Percentiles rank a stretch among this genome's conserved stretches.
Evolutionary conservation across 345 rosid species (phyloP).

Genomic region (Syzygium aromaticum): DNA sequence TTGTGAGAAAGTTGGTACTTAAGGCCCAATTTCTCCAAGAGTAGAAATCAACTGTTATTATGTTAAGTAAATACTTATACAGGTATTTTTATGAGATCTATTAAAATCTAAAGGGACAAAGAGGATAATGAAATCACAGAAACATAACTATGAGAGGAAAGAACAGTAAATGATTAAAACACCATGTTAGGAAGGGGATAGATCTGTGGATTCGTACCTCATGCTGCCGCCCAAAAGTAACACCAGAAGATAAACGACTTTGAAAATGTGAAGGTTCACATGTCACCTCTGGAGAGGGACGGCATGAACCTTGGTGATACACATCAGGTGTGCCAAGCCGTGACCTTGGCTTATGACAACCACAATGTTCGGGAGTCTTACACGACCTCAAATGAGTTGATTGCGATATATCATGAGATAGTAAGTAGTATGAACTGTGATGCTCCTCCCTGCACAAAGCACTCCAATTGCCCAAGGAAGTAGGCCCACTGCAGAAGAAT

Average conservation of each 20-base stretch:
- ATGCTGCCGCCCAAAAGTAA: slow-evolving; percentile 27
- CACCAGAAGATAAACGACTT: slow-evolving; percentile 16
- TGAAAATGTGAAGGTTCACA: slow-evolving; percentile 24
- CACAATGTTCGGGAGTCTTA: slow-evolving; percentile 36
- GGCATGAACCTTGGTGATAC: slow-evolving; percentile 5
- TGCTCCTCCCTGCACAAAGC: slow-evolving; percentile 59
- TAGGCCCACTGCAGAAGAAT: slow-evolving; percentile 28
- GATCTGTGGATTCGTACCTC: slow-evolving; percentile 22
- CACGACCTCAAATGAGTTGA: slow-evolving; percentile 25
- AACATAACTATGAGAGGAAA: neutral
- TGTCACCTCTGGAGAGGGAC: slow-evolving; percentile 44
- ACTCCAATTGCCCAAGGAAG: slow-evolving; percentile 35
- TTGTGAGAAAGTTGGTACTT: neutral
- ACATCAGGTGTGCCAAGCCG: slow-evolving; percentile 25
- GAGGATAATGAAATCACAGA: neutral
- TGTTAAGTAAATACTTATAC: neutral
- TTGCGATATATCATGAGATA: slow-evolving; percentile 35
- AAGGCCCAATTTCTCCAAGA: neutral
- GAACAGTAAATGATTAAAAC: neutral
- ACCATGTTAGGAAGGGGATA: neutral
- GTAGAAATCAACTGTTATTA: neutral
- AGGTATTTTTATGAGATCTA: neutral
- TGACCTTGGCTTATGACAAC: slow-evolving; percentile 27
- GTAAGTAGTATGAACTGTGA: slow-evolving; percentile 51
- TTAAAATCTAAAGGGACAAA: neutral